Conservation (phyloP, 2,329 filamentous ascomycete genomes). For the Helotiales sp. region DNA sequence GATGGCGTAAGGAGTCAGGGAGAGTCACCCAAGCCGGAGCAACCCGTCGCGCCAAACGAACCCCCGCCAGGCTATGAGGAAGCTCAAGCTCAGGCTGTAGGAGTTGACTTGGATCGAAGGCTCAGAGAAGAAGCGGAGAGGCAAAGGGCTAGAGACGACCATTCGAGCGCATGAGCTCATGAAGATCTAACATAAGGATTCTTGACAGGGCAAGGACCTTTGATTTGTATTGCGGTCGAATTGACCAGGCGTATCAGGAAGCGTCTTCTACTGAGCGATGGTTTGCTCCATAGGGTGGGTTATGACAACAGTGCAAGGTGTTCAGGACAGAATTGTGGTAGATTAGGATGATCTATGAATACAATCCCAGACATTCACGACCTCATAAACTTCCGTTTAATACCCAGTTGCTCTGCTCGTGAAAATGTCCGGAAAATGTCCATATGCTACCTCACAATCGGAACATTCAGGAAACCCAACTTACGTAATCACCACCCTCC, state of each 20-base stretch:
- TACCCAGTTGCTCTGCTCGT: neutral
- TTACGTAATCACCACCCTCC: neutral
- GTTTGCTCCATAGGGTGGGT: neutral
- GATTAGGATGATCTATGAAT: neutral
- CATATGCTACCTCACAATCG: neutral
- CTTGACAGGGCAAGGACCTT: too few relatives aligned
- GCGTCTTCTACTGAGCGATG: neutral
- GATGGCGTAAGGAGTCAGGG: slow-evolving; percentile 15
- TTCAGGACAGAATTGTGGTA: neutral
- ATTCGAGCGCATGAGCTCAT: neutral
- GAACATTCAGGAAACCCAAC: neutral
- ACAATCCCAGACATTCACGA: neutral
- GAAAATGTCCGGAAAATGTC: neutral
- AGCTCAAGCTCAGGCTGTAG: slow-evolving; percentile 71
- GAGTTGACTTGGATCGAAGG: slow-evolving; percentile 62
- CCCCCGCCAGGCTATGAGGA: slow-evolving; percentile 92
- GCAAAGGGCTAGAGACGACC: slow-evolving; percentile 7
- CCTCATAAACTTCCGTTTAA: neutral
- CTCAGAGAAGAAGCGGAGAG: slow-evolving; percentile 71
- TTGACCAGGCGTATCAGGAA: neutral
- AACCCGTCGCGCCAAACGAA: slow-evolving; percentile 56
- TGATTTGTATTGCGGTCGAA: neutral
- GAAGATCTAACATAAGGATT: neutral
- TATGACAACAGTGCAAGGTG: slow-evolving; percentile 7
- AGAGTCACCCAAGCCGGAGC: slow-evolving; percentile 11